Base-by-base conservation (phyloP, 1,139 yeast genomes). In the Yamadazyma triangularis region DNA sequence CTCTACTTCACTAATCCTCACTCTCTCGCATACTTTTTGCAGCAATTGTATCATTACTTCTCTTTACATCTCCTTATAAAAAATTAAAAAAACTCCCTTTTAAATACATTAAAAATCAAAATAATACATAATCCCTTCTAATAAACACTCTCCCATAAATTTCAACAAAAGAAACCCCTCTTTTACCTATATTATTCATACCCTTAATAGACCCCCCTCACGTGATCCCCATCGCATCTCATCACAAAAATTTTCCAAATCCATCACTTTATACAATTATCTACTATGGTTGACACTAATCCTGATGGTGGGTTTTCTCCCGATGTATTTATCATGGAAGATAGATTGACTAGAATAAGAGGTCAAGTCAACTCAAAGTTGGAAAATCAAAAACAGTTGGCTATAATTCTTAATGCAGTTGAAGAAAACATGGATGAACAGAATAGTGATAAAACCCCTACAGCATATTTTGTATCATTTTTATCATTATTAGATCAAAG, bases 341-440 rank as follows among this genome's bases (percentile, higher is more conserved):
- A 73, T 31, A 82, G 73, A 48, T 63, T 87, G 34, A 69, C 77
- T 38, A 79, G 78, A 53, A 78, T 88, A 45, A 71, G 95, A 53
- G 48, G 65, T 6, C 96, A 87, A 50, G 61, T 73, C 44, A 71
- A 61, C 40, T 85, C 95, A 15, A 86, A 86, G 53, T 64, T 88
- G 38, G 85, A 81, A 22, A 86, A 87, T 56, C 96, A 88, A 60
- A 83, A 82, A 51, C 88, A 83, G 38, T 56, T 66, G 31, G 73
- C 74, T n/a, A 50, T 87, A 25, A 81, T 89, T 39, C 69, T 91
- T 32, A 73, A 82, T 13, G 95, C 96, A 3, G 91, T 91, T 28
- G 98, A 91, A 55, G 96, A 87, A 46, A 86, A 85, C 45, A 70
- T 91, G 32, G 71, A 72, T 30, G 89, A 83, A 42, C 89, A 84